Base-by-base conservation (phyloP, 345 rosid genomes). In the Aurinia saxatilis region DNA sequence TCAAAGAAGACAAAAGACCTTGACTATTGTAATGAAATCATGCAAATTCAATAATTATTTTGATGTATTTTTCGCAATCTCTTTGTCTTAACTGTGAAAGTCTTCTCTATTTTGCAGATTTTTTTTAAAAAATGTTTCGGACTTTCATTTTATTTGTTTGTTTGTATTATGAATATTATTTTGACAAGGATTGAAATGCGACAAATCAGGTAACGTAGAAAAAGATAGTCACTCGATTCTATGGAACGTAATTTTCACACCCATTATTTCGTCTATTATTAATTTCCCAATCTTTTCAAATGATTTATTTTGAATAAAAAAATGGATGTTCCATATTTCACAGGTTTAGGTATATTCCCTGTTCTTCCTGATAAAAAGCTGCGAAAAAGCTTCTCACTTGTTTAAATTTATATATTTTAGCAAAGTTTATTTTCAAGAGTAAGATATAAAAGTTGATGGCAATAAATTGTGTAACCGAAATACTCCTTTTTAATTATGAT, bases 181-280 rank as follows among this genome's bases (percentile, higher is more conserved):
- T 14, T 7, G 12, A 7, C 12, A 14, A 15, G 15, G 37, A 55
- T 27, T 2, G n/a, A n/a, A 61, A 61, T 45, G 68, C 44, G 51
- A 70, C 75, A 75, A 70, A 75, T 75, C 75, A 70, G 72, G 78
- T 23, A 65, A 65, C 48, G 38, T 40, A 47, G 78, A 59, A 37
- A 70, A 38, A 15, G 67, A 60, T 58, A 59, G 65, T 70, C 33
- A 37, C 50, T 61, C 66, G 51, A 29, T 46, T 60, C 42, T 13
- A 60, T 53, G 54, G 50, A 34, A 57, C 61, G 65, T 64, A 40
- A 45, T 27, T 41, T 37, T 39, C 66, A 50, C 55, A 41, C 14
- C 53, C 21, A 17, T 31, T 7, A 10, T 52, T 52, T 52, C 40
- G 67, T 44, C 48, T 52, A 37, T 35, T 60, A 10, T 50, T 42